Evolutionary conservation across 2,329 filamentous ascomycete species (phyloP), one percentile per base, ranked within the genome.

Genomic region (Penicillium rolfsii): DNA sequence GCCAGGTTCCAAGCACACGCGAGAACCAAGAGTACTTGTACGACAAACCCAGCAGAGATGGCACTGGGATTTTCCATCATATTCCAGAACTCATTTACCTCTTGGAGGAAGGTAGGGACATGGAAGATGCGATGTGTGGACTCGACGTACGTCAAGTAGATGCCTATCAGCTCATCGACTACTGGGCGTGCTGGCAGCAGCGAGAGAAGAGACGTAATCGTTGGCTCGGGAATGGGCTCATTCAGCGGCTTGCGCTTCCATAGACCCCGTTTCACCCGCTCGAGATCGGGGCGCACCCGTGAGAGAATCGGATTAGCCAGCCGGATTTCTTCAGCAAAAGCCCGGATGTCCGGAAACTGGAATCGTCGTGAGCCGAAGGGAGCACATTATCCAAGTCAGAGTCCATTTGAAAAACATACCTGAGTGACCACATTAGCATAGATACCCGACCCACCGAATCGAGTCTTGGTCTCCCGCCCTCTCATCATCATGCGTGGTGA

Each of bases 121-220:
- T 80, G 78, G 7, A 80, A 65, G 35, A 80, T 73, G 7, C 75
- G 74, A 60, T 79, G 72, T 3, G 72, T 74, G 3, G 73, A 75
- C 59, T 80, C 78, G 6, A 79, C 68, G 61, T 77, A 77, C 16
- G 70, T 71, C 60, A 80, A 66, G 55, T 80, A 81, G 36, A 76
- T 55, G 8, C 70, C 58, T 7, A 79, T 70, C 26, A 80, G 63
- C 57, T 74, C 73, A 56, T 80, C 77, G 0, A 75, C 73, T 2
- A 76, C 67, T 1, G 65, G 63, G 19, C 74, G 72, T 19, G 70
- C 65, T 0, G 78, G 78, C 9, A 80, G 65, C 55, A 78, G 65
- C 22, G 65, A 61, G 16, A 73, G 66, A 33, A 79, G 57, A 5
- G 73, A 72, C 5, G 46, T 56, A 2, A 67, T 72, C 14, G 73